A percentile compares a stretch with the other conserved stretches of the same genome.
Conservation (phyloP, 805 yeast species). For the Torulaspora gathmanii region DNA sequence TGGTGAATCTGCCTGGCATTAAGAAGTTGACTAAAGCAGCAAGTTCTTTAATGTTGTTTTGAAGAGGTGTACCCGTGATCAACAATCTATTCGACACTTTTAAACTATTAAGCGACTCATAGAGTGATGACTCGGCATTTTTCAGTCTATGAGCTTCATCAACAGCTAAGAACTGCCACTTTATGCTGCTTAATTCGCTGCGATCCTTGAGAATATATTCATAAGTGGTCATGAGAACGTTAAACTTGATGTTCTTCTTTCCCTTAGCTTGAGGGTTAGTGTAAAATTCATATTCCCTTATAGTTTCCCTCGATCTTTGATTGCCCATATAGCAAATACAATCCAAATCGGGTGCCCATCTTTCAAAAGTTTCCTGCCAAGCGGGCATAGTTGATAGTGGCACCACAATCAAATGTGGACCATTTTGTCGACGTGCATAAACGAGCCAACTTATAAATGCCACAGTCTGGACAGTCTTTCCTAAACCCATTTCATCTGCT, state of each 20-base stretch:
- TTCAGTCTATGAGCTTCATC: slow-evolving; percentile 98
- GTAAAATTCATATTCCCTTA: slow-evolving; percentile 82
- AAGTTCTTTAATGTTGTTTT: slow-evolving; percentile 89
- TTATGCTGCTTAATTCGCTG: slow-evolving; percentile 68
- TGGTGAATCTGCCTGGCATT: slow-evolving; percentile 89
- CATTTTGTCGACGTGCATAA: slow-evolving; percentile 92
- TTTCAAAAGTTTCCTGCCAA: slow-evolving; percentile 98
- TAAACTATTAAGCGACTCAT: slow-evolving; percentile 80
- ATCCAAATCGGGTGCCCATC: slow-evolving; percentile 96
- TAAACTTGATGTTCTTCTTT: slow-evolving; percentile 73
- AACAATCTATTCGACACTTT: slow-evolving; percentile 77
- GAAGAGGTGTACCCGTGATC: slow-evolving; percentile 97
- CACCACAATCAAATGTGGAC: slow-evolving; percentile 94
- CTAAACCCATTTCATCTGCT: slow-evolving; percentile 99
- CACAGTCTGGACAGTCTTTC: slow-evolving; percentile 96
- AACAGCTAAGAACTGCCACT: slow-evolving; percentile 96
- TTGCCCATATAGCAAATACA: slow-evolving; percentile 92
- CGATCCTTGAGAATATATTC: slow-evolving; percentile 93
- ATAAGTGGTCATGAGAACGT: slow-evolving; percentile 88
- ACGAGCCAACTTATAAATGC: slow-evolving; percentile 91
- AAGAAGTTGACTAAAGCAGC: slow-evolving; percentile 92
- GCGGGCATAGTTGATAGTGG: slow-evolving; percentile 96
- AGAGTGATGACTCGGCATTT: slow-evolving; percentile 87
- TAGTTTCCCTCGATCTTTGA: slow-evolving; percentile 72
- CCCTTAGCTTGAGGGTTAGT: slow-evolving; percentile 44